Base-by-base conservation (phyloP, 73 alveolate genomes). In the Paramecium sexaurelia region DNA sequence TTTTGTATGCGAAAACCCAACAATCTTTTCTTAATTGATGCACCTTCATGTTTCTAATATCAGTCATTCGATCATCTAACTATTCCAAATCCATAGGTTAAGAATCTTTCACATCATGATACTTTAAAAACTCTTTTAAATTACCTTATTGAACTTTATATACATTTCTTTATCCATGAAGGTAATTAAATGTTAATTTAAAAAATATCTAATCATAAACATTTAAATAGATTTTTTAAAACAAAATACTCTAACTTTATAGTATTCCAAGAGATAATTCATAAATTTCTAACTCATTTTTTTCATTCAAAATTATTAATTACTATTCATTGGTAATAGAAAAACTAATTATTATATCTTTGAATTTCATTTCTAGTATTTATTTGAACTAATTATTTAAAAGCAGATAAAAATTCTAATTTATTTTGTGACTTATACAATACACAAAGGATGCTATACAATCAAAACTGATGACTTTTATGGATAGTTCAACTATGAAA, bases 371-470 rank as follows among this genome's bases (percentile, higher is more conserved):
- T 51, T 51, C 67, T 13, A 51, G 67, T n/a, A 51, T 51, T 51
- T 51, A 51, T 17, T 51, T 51, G 29, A 51, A 51, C 67, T 51
- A 51, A 10, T 51, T 17, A 20, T 51, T 51, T 51, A 51, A 51
- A 51, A 61, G 83, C 83, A 61, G 83, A 61, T 61, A 61, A 61
- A 61, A 61, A 61, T 61, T 61, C 83, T 61, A 61, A 61, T 24
- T 61, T 29, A 29, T 61, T 61, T 61, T 61, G 67, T 51, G 67
- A 51, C 67, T 51, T 51, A 51, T 51, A 51, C 29, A n/a, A n/a
- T 51, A 51, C 67, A 51, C 67, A 51, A 51, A 51, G 29, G 67
- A 51, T 51, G 29, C 29, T 51, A 51, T 51, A 51, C 29, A 17
- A 51, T 51, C 67, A 51, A 51, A 51, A 51, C 67, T 51, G 67